Evolutionary conservation across 2,329 filamentous ascomycete genomes (phyloP).

Genomic region (Fusarium nurragi): DNA sequence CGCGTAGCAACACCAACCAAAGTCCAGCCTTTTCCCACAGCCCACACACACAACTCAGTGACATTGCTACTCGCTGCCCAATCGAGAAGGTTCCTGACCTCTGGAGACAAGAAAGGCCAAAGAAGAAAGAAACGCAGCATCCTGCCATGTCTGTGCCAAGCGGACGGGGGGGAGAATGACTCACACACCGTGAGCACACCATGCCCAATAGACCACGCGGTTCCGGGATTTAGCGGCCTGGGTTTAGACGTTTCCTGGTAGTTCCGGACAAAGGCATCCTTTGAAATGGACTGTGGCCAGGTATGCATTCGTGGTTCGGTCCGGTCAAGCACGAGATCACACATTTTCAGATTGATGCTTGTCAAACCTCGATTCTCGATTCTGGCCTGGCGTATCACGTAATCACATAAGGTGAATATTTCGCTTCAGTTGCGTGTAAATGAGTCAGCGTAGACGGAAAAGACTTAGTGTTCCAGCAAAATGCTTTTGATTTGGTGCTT

Average conservation of each 20-base stretch:
- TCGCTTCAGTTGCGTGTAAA: conserved; percentile 25
- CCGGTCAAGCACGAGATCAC: conserved; percentile 10
- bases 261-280: conserved; percentile 9
- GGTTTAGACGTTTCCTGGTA: conserved; percentile 12
- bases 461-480: conserved; percentile 39
- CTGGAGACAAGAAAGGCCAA: conserved; percentile 13
- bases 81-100: conserved; percentile 40
- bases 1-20: conserved; percentile 4
- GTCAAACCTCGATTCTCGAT: conserved; percentile 1
- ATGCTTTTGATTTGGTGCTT: conserved; percentile 48
- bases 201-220: conserved; percentile 29
- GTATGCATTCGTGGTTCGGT: conserved; percentile 1
- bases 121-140: conserved; percentile 14
- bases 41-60: conserved; percentile 28
- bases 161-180: conserved; percentile 37
- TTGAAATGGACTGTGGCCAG: neutral
- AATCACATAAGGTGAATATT: conserved; percentile 20
- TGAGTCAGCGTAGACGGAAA: conserved; percentile 13
- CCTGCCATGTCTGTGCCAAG: conserved; percentile 24
- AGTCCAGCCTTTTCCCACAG: neutral
- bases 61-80: conserved; percentile 37
- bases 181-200: conserved; percentile 43
- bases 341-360: conserved; percentile 1
- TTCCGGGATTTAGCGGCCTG: conserved; percentile 26
- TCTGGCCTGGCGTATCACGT: conserved; percentile 25